A percentile compares a stretch with the other conserved stretches of the same genome.
phyloP scores from a whole-genome alignment of 352 stramenopile species.

The Pythium pyrilobum region DNA sequence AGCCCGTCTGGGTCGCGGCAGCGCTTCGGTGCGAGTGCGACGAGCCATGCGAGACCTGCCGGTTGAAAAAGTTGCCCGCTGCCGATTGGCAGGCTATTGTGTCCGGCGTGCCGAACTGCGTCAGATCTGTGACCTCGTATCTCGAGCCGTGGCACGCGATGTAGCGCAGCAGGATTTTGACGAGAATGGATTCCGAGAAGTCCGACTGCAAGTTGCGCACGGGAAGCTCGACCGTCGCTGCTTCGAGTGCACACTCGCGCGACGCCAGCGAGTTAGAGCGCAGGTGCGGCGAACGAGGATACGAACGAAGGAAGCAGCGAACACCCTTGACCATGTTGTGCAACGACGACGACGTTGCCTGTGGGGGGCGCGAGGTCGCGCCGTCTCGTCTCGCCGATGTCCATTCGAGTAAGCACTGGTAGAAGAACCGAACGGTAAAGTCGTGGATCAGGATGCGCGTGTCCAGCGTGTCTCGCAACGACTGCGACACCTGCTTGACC shows the following conservation, averaged over 20 bases:
- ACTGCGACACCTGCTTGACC: constrained; percentile 42
- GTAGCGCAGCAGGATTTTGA: constrained; percentile 79
- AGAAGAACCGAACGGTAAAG: constrained; percentile 75
- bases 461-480: constrained; percentile 46
- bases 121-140: constrained; percentile 79
- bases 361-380: too few species aligned
- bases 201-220: constrained; percentile 62
- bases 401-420: constrained; percentile 65
- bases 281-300: constrained; percentile 23
- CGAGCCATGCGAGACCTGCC: constrained; percentile 11
- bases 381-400: background rate
- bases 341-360: constrained; percentile 22
- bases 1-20: constrained; percentile 26
- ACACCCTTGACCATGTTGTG: constrained; percentile 82
- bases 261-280: constrained; percentile 15
- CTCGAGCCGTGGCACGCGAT: constrained; percentile 77
- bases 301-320: constrained; percentile 63
- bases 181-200: constrained; percentile 59
- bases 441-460: constrained; percentile 62
- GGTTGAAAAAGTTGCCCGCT: constrained; percentile 77
- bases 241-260: constrained; percentile 45
- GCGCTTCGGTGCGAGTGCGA: background rate
- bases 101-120: constrained; percentile 82
- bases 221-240: constrained; percentile 48
- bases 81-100: constrained; percentile 73